Evolutionary conservation across 139 green algal species (phyloP).

Genomic region (Pleodorina starrii): DNA sequence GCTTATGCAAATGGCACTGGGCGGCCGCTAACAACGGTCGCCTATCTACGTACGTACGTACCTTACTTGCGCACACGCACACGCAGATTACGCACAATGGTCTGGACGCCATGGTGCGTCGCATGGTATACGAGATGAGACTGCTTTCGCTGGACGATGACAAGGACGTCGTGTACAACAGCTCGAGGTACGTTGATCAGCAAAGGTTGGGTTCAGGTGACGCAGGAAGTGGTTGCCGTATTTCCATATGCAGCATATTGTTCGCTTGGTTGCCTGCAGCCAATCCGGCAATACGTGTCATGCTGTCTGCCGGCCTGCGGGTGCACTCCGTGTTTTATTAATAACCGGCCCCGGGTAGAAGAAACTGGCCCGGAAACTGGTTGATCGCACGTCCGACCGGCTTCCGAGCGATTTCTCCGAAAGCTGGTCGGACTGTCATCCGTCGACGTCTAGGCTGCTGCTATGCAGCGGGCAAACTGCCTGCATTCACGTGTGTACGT

Average conservation of each 20-base stretch:
- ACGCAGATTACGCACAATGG: slow-evolving; percentile 48
- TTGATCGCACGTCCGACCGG: neutral
- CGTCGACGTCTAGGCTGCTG: neutral
- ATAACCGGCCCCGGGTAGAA: neutral
- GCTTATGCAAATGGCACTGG: too few relatives aligned
- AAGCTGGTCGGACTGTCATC: neutral
- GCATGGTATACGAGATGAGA: slow-evolving; percentile 40
- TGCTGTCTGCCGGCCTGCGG: neutral
- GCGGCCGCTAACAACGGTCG: too few relatives aligned
- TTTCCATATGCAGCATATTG: neutral
- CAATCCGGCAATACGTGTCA: neutral
- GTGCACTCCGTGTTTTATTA: neutral
- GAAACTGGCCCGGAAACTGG: neutral
- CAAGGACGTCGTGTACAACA: slow-evolving; percentile 15
- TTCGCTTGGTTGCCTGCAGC: too few relatives aligned
- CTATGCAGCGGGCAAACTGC: too few relatives aligned
- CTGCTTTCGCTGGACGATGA: slow-evolving; percentile 38
- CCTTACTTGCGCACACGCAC: too few relatives aligned
- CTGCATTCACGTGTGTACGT: too few relatives aligned
- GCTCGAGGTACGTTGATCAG: neutral
- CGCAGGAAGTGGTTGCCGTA: neutral
- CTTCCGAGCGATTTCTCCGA: neutral
- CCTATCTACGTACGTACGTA: too few relatives aligned
- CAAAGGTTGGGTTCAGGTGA: neutral
- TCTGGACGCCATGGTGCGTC: slow-evolving; percentile 44